Conservation (phyloP, 768 basidiomycete genomes). For the Rhodotorula kratochvilovae region DNA sequence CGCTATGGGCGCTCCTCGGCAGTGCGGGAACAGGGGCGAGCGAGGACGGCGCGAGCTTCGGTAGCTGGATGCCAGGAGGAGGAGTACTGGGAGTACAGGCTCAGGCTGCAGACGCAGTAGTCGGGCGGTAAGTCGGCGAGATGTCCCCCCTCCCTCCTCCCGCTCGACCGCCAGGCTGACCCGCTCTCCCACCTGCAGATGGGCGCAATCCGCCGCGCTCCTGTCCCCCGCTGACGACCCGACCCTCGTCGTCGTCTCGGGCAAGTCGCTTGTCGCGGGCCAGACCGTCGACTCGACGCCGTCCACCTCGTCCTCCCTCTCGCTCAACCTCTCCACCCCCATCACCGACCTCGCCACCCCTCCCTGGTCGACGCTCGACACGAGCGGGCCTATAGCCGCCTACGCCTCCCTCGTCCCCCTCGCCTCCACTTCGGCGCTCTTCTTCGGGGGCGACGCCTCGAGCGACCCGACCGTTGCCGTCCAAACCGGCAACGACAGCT, state of each 20-base stretch:
- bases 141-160: not conserved
- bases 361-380: conserved; percentile 14
- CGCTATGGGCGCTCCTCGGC: not conserved
- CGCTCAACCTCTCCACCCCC: conserved; percentile 22
- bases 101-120: not conserved
- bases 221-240: conserved; percentile 11
- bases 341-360: conserved; percentile 27
- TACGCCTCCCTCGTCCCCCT: conserved; percentile 17
- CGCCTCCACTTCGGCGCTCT: not conserved
- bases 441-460: conserved; percentile 32
- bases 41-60: not conserved
- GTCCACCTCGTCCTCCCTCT: conserved; percentile 17
- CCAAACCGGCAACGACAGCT: conserved; percentile 23
- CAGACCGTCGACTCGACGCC: conserved; percentile 31
- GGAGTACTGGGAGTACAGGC: not conserved
- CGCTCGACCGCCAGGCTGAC: not conserved
- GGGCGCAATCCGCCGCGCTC: conserved; percentile 25
- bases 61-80: not conserved
- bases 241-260: conserved; percentile 22
- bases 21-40: not conserved
- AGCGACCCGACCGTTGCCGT: conserved; percentile 21
- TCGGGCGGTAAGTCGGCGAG: not conserved
- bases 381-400: not conserved
- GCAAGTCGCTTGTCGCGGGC: conserved; percentile 22
- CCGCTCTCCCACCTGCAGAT: conserved; percentile 8